A percentile compares a stretch with the other conserved stretches of the same genome.
Conservation (phyloP, 2,329 filamentous ascomycete species). For the Botrytis elliptica region DNA sequence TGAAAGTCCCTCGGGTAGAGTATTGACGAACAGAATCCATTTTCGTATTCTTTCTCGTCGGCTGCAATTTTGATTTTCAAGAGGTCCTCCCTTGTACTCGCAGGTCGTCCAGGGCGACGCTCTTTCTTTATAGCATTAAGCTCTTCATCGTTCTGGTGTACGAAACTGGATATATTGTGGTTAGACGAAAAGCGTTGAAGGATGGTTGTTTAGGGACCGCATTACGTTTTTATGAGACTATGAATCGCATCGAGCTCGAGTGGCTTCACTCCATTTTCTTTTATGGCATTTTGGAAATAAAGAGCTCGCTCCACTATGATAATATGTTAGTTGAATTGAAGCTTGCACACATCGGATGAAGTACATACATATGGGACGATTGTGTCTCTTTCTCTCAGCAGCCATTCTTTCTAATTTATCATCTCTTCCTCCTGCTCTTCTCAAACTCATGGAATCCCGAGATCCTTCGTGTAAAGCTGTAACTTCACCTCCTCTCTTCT, state of each 20-base stretch:
- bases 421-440: constrained; percentile 76
- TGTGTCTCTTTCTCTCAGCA: constrained; percentile 67
- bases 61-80: constrained; percentile 67
- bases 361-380: constrained; percentile 66
- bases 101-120: constrained; percentile 75
- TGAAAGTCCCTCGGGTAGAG: background rate
- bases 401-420: constrained; percentile 75
- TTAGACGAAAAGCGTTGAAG: background rate
- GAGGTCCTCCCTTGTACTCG: constrained; percentile 73
- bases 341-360: background rate
- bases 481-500: constrained; percentile 76
- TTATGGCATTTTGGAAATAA: constrained; percentile 69
- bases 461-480: constrained; percentile 83
- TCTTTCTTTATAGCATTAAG: constrained; percentile 63
- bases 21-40: constrained; percentile 72
- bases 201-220: constrained; percentile 34
- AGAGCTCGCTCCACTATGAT: constrained; percentile 61
- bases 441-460: constrained; percentile 77
- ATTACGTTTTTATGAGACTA: constrained; percentile 60
- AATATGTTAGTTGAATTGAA: constrained; percentile 24
- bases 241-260: constrained; percentile 59
- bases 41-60: constrained; percentile 76
- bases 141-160: constrained; percentile 70
- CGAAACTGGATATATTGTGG: constrained; percentile 48
- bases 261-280: constrained; percentile 50